A percentile compares a stretch with the other conserved stretches of the same genome.
These are phyloP conservation scores for Calonectria pteridis DNA, from an alignment of 2,329 filamentous ascomycete genomes.

Conservation along the genomic window DNA sequence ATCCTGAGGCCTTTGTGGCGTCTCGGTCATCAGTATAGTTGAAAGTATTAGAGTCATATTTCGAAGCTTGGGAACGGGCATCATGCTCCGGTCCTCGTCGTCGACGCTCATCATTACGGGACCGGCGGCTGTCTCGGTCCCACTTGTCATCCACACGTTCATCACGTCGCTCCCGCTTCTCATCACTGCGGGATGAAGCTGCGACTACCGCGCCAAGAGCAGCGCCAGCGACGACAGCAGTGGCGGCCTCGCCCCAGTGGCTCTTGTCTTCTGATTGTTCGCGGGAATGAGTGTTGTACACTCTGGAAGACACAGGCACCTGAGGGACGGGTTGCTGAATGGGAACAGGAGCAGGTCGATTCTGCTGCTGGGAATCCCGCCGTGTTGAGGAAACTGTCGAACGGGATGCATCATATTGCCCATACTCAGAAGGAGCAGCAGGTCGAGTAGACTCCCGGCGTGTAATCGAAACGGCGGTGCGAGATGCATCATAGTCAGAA, in stretches of 20 bases:
- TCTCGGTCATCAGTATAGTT: constrained; percentile 47
- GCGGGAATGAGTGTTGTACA: constrained; percentile 66
- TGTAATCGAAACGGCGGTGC: constrained; percentile 30
- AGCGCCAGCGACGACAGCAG: constrained; percentile 62
- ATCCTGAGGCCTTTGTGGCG: constrained; percentile 46
- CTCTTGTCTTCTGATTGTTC: constrained; percentile 54
- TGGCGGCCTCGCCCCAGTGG: constrained; percentile 56
- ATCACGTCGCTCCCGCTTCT: constrained; percentile 30
- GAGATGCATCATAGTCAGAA: constrained; percentile 33
- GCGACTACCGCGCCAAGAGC: constrained; percentile 56
- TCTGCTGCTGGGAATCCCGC: constrained; percentile 54
- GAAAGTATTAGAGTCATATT: constrained; percentile 46
- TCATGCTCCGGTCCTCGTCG: constrained; percentile 29
- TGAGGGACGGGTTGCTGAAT: constrained; percentile 90
- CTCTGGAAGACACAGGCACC: constrained; percentile 75
- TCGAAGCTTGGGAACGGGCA: constrained; percentile 46
- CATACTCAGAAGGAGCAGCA: no score
- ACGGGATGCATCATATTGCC: constrained; percentile 46
- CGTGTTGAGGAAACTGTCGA: constrained; percentile 61
- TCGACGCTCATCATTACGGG: constrained; percentile 33
- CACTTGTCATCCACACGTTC: constrained; percentile 36
- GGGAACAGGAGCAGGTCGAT: constrained; percentile 71
- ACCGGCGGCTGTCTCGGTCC: constrained; percentile 36
- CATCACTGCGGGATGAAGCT: constrained; percentile 40
- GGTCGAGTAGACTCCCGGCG: no score